Percentiles rank a stretch among this genome's conserved stretches.
Conservation (phyloP, 1,284 basidiomycete species). For the Peniophora sp. region DNA sequence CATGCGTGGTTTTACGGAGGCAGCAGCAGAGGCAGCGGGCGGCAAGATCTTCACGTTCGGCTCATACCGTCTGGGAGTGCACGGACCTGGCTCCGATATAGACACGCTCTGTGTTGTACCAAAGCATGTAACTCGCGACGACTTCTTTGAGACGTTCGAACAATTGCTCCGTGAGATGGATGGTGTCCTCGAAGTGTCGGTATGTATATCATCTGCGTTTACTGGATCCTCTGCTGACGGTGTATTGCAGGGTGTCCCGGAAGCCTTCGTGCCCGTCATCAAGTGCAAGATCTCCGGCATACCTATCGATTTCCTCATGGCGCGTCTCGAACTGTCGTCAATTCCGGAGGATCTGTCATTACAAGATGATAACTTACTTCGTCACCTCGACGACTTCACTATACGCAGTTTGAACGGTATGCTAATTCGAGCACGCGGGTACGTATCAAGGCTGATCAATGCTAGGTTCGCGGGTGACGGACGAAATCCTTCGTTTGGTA, state of each 20-base stretch:
- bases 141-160: conserved; percentile 94
- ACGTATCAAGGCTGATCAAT: background rate
- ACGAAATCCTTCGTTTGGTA: conserved; percentile 92
- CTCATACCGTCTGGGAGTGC: conserved; percentile 93
- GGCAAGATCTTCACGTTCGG: conserved; percentile 99
- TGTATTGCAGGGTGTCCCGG: conserved; percentile 75
- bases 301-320: conserved; percentile 92
- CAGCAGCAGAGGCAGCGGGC: conserved; percentile 80
- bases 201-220: conserved; percentile 33
- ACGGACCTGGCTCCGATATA: conserved; percentile 95
- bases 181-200: conserved; percentile 85
- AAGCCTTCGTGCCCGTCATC: conserved; percentile 95
- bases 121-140: conserved; percentile 90
- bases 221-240: conserved; percentile 6
- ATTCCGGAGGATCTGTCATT: conserved; percentile 91
- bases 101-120: conserved; percentile 99
- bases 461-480: conserved; percentile 89
- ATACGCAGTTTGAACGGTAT: conserved; percentile 90
- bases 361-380: conserved; percentile 85
- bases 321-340: conserved; percentile 72
- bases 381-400: conserved; percentile 91
- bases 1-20: conserved; percentile 77
- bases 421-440: conserved; percentile 12
- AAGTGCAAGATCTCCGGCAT: conserved; percentile 89
- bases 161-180: conserved; percentile 83